Evolutionary conservation across 2,329 filamentous ascomycete genomes (phyloP).

Genomic region (Teratosphaeria viscida): DNA sequence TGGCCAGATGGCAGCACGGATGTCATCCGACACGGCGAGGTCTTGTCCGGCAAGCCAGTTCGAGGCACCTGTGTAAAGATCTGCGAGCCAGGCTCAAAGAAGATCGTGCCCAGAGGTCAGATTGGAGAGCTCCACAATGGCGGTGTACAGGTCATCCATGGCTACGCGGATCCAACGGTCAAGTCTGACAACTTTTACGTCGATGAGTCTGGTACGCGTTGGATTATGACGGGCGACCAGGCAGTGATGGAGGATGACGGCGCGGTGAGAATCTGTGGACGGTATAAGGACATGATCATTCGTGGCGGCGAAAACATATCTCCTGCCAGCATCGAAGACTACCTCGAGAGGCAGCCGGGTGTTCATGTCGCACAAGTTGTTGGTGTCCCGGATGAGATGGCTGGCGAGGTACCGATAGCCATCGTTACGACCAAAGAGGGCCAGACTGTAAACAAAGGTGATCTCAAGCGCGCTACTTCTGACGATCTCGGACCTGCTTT

Average conservation of each 20-base stretch:
- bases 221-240: constrained; percentile 57
- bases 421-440: constrained; percentile 30
- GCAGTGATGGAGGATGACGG: constrained; percentile 39
- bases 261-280: constrained; percentile 27
- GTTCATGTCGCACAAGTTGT: constrained; percentile 32
- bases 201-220: constrained; percentile 36
- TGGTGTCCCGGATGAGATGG: constrained; percentile 34
- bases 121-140: constrained; percentile 24
- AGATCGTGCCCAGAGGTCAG: constrained; percentile 17
- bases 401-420: constrained; percentile 40
- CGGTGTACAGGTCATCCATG: constrained; percentile 20
- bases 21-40: constrained; percentile 24
- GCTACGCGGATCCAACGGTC: constrained; percentile 22
- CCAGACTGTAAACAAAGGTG: constrained; percentile 20
- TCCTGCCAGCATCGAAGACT: constrained; percentile 25
- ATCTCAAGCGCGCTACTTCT: constrained; percentile 27
- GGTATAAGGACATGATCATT: constrained; percentile 27
- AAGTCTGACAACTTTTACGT: constrained; percentile 19
- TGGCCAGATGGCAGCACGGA: constrained; percentile 26
- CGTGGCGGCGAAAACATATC: constrained; percentile 59
- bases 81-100: constrained; percentile 19
- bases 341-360: constrained; percentile 27
- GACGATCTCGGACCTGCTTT: constrained; percentile 31
- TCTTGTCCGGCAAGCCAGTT: constrained; percentile 34
- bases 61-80: constrained; percentile 30